These are phyloP conservation scores for Alternaria sp. DNA, from an alignment of 2,329 filamentous ascomycete genomes.

Conservation along the genomic window DNA sequence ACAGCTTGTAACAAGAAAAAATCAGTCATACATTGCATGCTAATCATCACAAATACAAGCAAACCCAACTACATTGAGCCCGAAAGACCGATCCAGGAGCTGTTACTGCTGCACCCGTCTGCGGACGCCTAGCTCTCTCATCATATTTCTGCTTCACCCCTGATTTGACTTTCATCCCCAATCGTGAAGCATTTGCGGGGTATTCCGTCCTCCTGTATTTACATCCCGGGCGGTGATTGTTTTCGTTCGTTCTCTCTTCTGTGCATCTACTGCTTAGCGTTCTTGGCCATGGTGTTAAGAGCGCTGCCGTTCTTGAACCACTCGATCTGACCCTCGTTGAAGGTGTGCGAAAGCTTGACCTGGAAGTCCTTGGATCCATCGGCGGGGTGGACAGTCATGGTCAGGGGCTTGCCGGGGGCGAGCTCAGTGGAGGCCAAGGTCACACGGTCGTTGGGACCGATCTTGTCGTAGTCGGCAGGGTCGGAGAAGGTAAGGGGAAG, in stretches of 20 bases:
- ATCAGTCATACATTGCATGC: constrained; percentile 46
- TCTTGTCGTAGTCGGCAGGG: constrained; percentile 97
- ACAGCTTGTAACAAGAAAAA: constrained; percentile 19
- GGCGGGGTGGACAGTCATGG: constrained; percentile 89
- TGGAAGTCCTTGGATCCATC: constrained; percentile 78
- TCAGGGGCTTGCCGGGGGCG: constrained; percentile 90
- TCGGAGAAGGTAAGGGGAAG: constrained; percentile 94
- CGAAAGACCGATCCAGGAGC: constrained; percentile 36
- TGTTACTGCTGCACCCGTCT: constrained; percentile 24
- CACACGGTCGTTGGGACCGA: constrained; percentile 89
- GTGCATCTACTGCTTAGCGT: constrained; percentile 33
- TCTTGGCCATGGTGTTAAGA: constrained; percentile 97
- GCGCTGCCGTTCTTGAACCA: constrained; percentile 99
- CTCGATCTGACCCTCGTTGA: constrained; percentile 96
- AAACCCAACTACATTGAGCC: constrained; percentile 37
- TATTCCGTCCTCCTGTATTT: constrained; percentile 35
- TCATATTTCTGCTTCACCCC: constrained; percentile 30
- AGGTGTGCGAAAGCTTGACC: constrained; percentile 87
- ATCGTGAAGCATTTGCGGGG: constrained; percentile 27
- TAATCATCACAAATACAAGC: constrained; percentile 48
- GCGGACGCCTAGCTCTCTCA: constrained; percentile 21
- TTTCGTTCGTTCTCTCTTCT: constrained; percentile 8
- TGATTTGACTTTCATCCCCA: constrained; percentile 17
- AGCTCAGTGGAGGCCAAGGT: constrained; percentile 89
- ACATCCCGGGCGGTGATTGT: constrained; percentile 39